phyloP scores from a whole-genome alignment of 2,329 filamentous ascomycete genomes.

The Madurella mycetomatis region DNA sequence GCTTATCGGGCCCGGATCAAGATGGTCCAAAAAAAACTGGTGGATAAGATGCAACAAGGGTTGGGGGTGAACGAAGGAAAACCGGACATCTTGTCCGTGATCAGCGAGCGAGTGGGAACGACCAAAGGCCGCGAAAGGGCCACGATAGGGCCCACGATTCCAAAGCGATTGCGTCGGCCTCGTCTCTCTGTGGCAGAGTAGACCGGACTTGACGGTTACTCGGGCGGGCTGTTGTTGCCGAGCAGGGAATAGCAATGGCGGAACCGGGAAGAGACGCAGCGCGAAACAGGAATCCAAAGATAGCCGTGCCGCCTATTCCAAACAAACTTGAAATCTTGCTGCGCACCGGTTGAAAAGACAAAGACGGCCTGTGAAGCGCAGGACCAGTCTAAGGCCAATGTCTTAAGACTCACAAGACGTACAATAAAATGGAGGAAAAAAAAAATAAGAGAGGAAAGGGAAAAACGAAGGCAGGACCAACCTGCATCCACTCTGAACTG shows the following conservation, averaged over 20 bases:
- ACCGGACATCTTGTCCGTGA: conserved; percentile 10
- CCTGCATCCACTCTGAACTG: background rate
- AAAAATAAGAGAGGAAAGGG: background rate
- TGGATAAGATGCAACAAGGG: background rate
- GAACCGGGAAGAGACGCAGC: background rate
- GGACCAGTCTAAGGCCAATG: no score
- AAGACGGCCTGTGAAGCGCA: background rate
- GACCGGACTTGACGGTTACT: conserved; percentile 1
- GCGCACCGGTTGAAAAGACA: background rate
- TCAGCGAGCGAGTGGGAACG: background rate
- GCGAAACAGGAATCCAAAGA: conserved; percentile 4
- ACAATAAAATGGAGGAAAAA: background rate
- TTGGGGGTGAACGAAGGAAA: background rate
- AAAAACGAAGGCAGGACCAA: background rate
- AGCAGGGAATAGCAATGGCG: conserved; percentile 2
- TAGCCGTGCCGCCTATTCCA: background rate
- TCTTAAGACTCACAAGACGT: background rate
- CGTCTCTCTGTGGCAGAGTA: background rate
- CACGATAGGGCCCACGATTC: background rate
- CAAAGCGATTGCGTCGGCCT: background rate
- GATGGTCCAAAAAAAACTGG: background rate
- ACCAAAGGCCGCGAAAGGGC: background rate
- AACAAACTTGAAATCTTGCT: no score
- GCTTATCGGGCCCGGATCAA: background rate
- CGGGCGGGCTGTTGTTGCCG: background rate